These are phyloP conservation scores for Sinapis alba DNA, from an alignment of 441 rosid species.

Conservation along the genomic window DNA sequence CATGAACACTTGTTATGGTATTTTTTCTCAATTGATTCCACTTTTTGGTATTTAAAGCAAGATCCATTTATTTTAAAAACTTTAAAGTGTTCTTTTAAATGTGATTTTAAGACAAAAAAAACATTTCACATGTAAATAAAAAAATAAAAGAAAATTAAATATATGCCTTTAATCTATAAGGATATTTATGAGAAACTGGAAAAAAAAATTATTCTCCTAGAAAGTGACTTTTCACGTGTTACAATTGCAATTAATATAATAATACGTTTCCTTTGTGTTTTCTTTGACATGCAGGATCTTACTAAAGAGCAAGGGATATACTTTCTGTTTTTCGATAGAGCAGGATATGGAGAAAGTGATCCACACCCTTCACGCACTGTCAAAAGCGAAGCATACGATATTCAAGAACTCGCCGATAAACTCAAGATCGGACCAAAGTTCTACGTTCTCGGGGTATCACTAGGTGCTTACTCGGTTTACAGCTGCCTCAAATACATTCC, in stretches of 20 bases:
- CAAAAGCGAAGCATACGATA: slow-evolving; percentile 72
- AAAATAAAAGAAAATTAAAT: too few species aligned
- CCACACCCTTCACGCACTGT: slow-evolving; percentile 63
- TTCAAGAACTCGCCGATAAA: slow-evolving; percentile 84
- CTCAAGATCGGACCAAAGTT: slow-evolving; percentile 73
- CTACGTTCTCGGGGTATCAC: slow-evolving; percentile 80
- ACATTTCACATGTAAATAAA: too few species aligned
- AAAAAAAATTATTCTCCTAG: too few species aligned
- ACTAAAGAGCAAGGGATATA: slow-evolving; percentile 56
- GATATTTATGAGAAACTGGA: too few species aligned
- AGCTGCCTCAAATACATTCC: slow-evolving; percentile 84
- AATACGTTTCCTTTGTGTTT: not conserved
- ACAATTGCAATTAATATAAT: too few species aligned
- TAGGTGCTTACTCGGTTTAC: slow-evolving; percentile 80
- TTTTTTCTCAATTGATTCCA: not conserved
- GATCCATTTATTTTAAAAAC: not conserved
- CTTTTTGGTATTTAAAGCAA: not conserved
- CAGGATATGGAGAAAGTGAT: slow-evolving; percentile 94
- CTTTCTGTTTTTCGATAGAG: slow-evolving; percentile 63
- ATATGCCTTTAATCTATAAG: too few species aligned
- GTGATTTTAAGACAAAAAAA: not conserved
- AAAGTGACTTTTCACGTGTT: too few species aligned
- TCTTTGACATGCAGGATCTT: slow-evolving; percentile 48
- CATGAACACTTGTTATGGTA: not conserved
- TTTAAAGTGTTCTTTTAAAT: not conserved